Percentiles rank a stretch among this genome's conserved stretches.
Evolutionary conservation across 192 early-diverging fungal genomes (phyloP).

Genomic region (Coemansia sp.): DNA sequence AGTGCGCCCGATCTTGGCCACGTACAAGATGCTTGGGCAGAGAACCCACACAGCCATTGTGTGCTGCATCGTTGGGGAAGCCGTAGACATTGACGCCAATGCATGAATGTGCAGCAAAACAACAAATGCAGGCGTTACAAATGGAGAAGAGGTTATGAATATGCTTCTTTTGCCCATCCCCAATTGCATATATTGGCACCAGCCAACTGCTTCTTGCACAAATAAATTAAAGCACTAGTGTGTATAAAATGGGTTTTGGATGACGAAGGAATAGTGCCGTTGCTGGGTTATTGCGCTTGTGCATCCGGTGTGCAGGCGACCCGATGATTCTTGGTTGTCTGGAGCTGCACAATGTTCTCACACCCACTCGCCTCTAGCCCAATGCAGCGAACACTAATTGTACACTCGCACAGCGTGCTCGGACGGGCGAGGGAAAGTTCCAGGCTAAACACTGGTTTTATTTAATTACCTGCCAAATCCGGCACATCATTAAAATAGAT

Average conservation of each 20-base stretch:
- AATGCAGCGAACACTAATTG: background rate
- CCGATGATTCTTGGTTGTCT: background rate
- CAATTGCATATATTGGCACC: background rate
- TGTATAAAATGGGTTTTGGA: background rate
- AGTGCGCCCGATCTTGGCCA: slow-evolving; percentile 4
- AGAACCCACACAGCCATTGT: background rate
- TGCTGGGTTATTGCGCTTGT: background rate
- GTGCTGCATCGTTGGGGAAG: background rate
- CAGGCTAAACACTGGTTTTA: background rate
- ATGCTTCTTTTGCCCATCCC: background rate
- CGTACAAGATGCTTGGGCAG: background rate
- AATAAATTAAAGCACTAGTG: background rate
- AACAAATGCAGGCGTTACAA: slow-evolving; percentile 2
- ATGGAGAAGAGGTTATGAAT: background rate
- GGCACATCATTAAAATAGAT: background rate
- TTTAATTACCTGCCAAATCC: slow-evolving; percentile 1
- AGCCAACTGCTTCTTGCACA: background rate
- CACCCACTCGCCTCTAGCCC: background rate
- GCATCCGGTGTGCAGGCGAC: background rate
- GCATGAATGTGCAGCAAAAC: background rate
- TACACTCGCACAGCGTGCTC: background rate
- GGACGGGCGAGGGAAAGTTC: background rate
- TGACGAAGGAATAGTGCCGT: background rate
- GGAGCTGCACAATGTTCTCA: background rate
- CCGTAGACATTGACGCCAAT: background rate